These are phyloP conservation scores for Scheffersomyces illinoinensis DNA, from an alignment of 1,139 yeast species.

Conservation along the genomic window DNA sequence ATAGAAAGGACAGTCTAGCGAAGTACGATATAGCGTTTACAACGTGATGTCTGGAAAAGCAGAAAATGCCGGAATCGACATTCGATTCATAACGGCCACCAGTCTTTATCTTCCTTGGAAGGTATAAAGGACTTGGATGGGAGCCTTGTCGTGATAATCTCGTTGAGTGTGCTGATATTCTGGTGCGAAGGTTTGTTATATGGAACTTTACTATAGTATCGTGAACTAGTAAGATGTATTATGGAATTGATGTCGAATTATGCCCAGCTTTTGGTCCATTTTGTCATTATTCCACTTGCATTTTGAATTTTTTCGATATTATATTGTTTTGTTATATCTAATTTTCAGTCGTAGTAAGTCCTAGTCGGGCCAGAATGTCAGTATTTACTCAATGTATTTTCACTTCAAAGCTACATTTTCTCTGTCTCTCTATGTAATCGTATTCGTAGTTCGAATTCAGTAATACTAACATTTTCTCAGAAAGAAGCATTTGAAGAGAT, in stretches of 20 bases:
- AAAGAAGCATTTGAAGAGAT: slow-evolving; percentile 97
- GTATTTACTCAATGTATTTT: background rate
- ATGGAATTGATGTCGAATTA: background rate
- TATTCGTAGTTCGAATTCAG: background rate
- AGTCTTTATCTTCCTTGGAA: slow-evolving; percentile 13
- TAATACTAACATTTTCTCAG: slow-evolving; percentile 38
- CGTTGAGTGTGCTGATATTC: background rate
- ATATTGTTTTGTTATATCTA: background rate
- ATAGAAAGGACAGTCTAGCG: slow-evolving; percentile 2
- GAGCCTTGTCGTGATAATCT: slow-evolving; percentile 39
- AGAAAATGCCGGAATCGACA: background rate
- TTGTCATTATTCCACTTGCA: background rate
- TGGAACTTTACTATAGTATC: background rate
- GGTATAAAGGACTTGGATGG: slow-evolving; percentile 27
- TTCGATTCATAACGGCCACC: slow-evolving; percentile 20
- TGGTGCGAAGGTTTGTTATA: background rate
- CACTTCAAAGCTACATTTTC: background rate
- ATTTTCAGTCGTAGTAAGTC: background rate
- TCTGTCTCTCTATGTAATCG: background rate
- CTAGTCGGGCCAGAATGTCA: background rate
- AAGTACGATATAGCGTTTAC: background rate
- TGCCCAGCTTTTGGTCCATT: background rate
- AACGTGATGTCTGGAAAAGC: background rate
- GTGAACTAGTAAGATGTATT: background rate
- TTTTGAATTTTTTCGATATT: background rate